Percentiles rank a stretch among this genome's conserved stretches.
Evolutionary conservation across 2,329 filamentous ascomycete species (phyloP).

Genomic region (Mycosphaerelloides madeirae): DNA sequence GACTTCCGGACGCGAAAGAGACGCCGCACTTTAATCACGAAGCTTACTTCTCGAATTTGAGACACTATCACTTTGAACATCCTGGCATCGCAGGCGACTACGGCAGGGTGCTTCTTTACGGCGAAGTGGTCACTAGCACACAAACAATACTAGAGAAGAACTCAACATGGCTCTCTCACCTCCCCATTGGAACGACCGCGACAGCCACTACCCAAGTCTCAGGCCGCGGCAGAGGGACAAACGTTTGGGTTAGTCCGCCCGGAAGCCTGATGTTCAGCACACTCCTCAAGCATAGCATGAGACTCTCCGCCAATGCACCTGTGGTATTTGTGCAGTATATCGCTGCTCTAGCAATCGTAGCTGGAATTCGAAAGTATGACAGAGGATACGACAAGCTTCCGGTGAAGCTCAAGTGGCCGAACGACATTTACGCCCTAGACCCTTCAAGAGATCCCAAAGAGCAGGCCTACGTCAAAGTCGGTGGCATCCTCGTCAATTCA

Average conservation of each 20-base stretch:
- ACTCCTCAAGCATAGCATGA: constrained; percentile 75
- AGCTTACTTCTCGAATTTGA: constrained; percentile 68
- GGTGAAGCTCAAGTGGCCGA: constrained; percentile 93
- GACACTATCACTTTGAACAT: constrained; percentile 54
- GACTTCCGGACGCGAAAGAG: constrained; percentile 62
- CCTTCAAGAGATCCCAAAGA: constrained; percentile 49
- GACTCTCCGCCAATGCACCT: constrained; percentile 66
- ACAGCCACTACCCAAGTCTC: constrained; percentile 84
- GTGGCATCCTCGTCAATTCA: constrained; percentile 87
- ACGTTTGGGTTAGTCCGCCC: constrained; percentile 90
- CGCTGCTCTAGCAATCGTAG: constrained; percentile 77
- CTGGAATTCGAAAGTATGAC: constrained; percentile 77
- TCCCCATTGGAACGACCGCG: constrained; percentile 82
- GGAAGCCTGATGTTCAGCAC: constrained; percentile 85
- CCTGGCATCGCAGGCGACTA: constrained; percentile 58
- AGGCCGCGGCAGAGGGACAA: constrained; percentile 80
- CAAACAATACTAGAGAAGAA: constrained; percentile 96
- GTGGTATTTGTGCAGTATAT: constrained; percentile 95
- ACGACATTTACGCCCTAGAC: constrained; percentile 63
- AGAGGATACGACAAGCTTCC: constrained; percentile 67
- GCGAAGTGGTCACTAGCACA: constrained; percentile 88
- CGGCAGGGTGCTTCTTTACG: constrained; percentile 76
- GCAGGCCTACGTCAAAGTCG: constrained; percentile 81
- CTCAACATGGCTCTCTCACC: constrained; percentile 64
- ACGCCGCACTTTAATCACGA: constrained; percentile 86